Base-by-base conservation (phyloP, 352 stramenopile species). In the Phytopythium boreale region DNA sequence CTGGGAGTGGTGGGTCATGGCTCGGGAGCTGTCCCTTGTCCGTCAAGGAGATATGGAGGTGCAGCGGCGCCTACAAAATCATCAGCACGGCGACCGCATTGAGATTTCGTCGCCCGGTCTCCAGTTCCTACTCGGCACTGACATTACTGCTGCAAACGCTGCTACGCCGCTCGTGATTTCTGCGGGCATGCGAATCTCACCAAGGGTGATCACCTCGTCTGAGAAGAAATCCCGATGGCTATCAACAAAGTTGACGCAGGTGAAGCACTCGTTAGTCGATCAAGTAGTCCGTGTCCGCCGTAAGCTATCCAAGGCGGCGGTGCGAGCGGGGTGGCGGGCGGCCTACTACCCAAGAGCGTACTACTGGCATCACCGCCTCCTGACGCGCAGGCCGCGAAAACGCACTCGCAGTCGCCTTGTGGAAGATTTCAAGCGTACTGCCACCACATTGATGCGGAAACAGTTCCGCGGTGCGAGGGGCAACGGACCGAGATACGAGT, bases 351-450 rank as follows among this genome's bases (percentile, higher is more conserved):
- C 53, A n/a, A 47, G 19, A 10, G 53, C 53, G 0, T 59, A 59
- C 24, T 59, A 59, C n/a, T 59, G 27, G 53, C 53, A 59, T 9
- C 53, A 59, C 34, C 53, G 53, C n/a, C 22, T 59, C 11, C 20
- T 26, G 27, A n/a, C 27, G 10, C 31, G 20, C 22, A 41, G 34
- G 4, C 10, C 34, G 5, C 53, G 15, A n/a, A 20, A 9, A 20
- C 15, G n/a, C 31, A 44, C 53, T 7, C 5, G 34, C 11, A 1
- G 4, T 22, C 39, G 22, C 19, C 56, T 61, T 19, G 22, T 37
- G 10, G 17, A 22, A 22, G 41, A 61, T 29, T 61, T 61, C 14
- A 51, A 22, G 56, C 22, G 26, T 14, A 10, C 11, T 20, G 39
- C 9, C 20, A 8, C 36, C 6, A 22, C 0, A 2, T 50, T 50